A percentile compares a stretch with the other conserved stretches of the same genome.
These are phyloP conservation scores for Paramecium pentaurelia DNA, from an alignment of 73 alveolate genomes.

Conservation along the genomic window DNA sequence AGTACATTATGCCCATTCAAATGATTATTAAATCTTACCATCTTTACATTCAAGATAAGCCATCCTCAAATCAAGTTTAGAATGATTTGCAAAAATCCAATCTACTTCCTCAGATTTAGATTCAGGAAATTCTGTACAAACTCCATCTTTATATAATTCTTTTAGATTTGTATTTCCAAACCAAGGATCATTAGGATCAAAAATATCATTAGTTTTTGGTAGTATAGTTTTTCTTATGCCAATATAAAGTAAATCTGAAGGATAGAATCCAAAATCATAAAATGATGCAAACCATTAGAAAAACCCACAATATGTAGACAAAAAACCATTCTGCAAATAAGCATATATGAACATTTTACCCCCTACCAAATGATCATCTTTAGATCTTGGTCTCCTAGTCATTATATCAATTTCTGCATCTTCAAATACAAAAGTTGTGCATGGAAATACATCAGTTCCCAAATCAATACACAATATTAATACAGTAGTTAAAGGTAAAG, in stretches of 20 bases:
- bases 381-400: constrained; percentile 85
- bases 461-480: constrained; percentile 85
- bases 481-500: constrained; percentile 80
- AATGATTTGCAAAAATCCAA: background rate
- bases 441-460: constrained; percentile 92
- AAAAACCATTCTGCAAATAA: constrained; percentile 72
- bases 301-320: constrained; percentile 74
- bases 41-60: constrained; percentile 2
- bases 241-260: constrained; percentile 31
- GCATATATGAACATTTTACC: constrained; percentile 73
- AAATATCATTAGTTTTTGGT: constrained; percentile 61
- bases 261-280: constrained; percentile 85
- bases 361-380: constrained; percentile 83
- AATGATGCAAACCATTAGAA: constrained; percentile 70
- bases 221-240: constrained; percentile 59
- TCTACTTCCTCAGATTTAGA: background rate
- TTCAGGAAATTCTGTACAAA: background rate
- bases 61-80: constrained; percentile 22
- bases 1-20: constrained; percentile 60
- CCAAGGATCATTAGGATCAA: constrained; percentile 31
- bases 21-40: background rate
- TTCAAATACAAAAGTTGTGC: constrained; percentile 89
- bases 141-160: constrained; percentile 23
- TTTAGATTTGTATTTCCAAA: background rate
- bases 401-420: constrained; percentile 87